Evolutionary conservation across 108 stramenopile genomes (phyloP).

Genomic region (Nitzschia sp.): DNA sequence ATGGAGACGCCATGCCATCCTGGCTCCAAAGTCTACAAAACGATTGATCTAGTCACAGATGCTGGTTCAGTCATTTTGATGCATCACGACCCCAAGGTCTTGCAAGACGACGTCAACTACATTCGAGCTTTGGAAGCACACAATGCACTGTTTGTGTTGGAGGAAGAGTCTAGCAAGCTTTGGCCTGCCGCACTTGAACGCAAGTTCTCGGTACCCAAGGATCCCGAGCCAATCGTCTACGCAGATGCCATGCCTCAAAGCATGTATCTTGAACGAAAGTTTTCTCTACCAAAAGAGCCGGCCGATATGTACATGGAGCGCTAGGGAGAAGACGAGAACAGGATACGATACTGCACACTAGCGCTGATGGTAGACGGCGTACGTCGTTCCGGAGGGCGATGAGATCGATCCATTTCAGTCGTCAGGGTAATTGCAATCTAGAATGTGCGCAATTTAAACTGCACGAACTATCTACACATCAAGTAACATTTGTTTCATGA

Average conservation of each 20-base stretch:
- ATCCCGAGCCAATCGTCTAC: neutral
- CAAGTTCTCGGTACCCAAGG: neutral
- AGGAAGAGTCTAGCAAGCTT: slow-evolving; percentile 7
- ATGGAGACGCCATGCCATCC: slow-evolving; percentile 39
- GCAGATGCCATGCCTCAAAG: neutral
- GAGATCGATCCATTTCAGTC: too few relatives aligned
- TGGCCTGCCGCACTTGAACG: neutral
- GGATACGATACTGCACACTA: too few relatives aligned
- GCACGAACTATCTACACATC: too few relatives aligned
- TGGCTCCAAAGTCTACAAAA: slow-evolving; percentile 49
- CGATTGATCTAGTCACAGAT: slow-evolving; percentile 52
- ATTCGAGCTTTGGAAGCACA: slow-evolving; percentile 51
- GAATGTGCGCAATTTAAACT: too few relatives aligned
- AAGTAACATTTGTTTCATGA: too few relatives aligned
- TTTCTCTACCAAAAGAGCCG: neutral
- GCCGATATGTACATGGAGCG: neutral
- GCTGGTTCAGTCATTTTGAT: slow-evolving; percentile 53
- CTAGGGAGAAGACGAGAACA: neutral
- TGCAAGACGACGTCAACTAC: slow-evolving; percentile 50
- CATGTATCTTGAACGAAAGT: neutral
- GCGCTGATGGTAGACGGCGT: too few relatives aligned
- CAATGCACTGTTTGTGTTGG: slow-evolving; percentile 41
- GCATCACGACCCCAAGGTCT: slow-evolving; percentile 39
- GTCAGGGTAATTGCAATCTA: too few relatives aligned
- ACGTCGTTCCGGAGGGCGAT: too few relatives aligned